Base-by-base conservation (phyloP, 306 rosid genomes). In the Luffa aegyptiaca region DNA sequence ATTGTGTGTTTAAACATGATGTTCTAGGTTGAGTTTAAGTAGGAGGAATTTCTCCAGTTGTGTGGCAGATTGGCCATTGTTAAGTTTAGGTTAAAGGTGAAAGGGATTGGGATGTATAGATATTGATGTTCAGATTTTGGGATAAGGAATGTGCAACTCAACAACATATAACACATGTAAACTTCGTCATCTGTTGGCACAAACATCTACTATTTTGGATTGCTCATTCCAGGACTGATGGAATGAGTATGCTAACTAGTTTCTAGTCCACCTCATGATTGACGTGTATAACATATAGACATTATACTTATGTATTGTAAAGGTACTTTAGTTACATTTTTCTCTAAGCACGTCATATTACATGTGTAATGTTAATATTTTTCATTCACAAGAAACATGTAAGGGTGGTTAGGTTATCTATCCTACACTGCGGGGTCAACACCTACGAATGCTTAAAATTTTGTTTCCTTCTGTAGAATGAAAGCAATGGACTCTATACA, bases 401-500 rank as follows among this genome's bases (percentile, higher is more conserved):
- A 17, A n/a, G 81, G 58, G 8, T 46, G 20, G 37, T 48, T 33
- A 16, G 46, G 35, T 48, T 10, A 8, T 45, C 39, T 35, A 37
- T 57, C 33, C 36, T 20, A 37, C 31, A 14, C 6, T n/a, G 39
- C 41, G 18, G 52, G 31, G 10, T 53, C 18, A 63, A 62, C 64
- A 12, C 44, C 46, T 55, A 12, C 57, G 5, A 37, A 44, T 64
- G 35, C 56, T 64, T 18, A 65, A 20, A 12, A 5, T 76, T 74
- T 72, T 8, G 13, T 31, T 59, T 70, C 48, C 55, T 46, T 80
- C 16, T 81, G 65, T 46, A 87, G 89, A 77, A 80, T 46, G 86
- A 86, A 84, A 68, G 66, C 49, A 65, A 71, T 31, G 82, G 35
- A 65, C 75, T 78, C 21, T 85, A 84, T 82, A 84, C 92, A 2